These are phyloP conservation scores for Talaromyces stipitatus DNA, from an alignment of 495 filamentous ascomycete genomes.

Conservation along the genomic window DNA sequence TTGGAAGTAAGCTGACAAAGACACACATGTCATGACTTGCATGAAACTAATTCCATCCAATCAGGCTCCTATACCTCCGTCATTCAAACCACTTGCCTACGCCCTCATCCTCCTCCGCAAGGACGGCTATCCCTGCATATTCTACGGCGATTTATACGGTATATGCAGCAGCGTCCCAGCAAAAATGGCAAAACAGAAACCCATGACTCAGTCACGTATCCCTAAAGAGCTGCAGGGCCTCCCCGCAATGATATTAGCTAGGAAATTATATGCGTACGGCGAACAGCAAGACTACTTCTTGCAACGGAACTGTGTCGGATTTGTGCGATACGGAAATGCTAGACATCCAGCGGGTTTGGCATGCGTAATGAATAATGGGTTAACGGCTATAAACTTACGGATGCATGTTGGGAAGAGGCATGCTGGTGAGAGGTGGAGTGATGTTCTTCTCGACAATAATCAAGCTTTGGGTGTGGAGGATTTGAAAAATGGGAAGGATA, in stretches of 20 bases:
- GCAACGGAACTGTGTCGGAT: slow-evolving; percentile 57
- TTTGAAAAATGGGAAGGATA: neutral
- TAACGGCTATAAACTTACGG: slow-evolving; percentile 29
- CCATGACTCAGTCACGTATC: neutral
- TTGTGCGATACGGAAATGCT: slow-evolving; percentile 54
- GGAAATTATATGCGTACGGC: slow-evolving; percentile 65
- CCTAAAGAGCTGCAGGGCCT: slow-evolving; percentile 19
- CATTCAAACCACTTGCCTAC: slow-evolving; percentile 55
- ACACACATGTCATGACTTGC: neutral
- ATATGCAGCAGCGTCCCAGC: slow-evolving; percentile 31
- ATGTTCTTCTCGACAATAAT: slow-evolving; percentile 41
- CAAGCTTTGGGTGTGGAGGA: neutral
- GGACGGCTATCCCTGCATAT: slow-evolving; percentile 61
- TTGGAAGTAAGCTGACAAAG: slow-evolving; percentile 36
- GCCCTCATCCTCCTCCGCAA: slow-evolving; percentile 58
- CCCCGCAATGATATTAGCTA: slow-evolving; percentile 51
- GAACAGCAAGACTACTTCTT: slow-evolving; percentile 63
- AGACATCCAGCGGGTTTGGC: slow-evolving; percentile 46
- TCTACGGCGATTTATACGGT: slow-evolving; percentile 72
- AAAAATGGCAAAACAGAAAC: neutral
- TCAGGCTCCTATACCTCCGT: slow-evolving; percentile 40
- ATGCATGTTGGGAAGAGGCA: slow-evolving; percentile 57
- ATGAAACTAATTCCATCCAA: slow-evolving; percentile 2
- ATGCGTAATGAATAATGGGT: slow-evolving; percentile 51
- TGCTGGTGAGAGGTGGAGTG: slow-evolving; percentile 53